Percentiles rank a stretch among this genome's conserved stretches.
These are phyloP conservation scores for Rhodofomes roseus DNA, from an alignment of 1,284 basidiomycete genomes.

Conservation along the genomic window DNA sequence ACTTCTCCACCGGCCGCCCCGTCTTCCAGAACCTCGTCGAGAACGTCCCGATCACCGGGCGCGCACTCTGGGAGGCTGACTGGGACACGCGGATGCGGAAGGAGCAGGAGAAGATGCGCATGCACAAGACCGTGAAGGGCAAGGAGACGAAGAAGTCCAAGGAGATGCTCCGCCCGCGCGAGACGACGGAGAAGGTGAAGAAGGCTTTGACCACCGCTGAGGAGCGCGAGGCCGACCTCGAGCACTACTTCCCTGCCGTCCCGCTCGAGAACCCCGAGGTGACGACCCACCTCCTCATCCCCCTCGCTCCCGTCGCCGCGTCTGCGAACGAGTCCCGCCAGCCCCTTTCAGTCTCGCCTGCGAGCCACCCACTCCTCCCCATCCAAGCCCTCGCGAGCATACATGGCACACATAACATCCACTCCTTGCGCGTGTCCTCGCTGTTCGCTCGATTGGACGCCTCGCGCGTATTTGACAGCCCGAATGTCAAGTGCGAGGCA, in stretches of 20 bases:
- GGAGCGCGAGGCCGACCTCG: conserved; percentile 39
- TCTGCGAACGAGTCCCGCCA: conserved; percentile 44
- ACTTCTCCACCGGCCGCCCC: conserved; percentile 66
- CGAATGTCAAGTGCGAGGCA: conserved; percentile 52
- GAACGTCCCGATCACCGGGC: conserved; percentile 67
- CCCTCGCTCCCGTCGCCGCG: conserved; percentile 68
- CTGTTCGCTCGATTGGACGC: conserved; percentile 66
- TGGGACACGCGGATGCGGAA: conserved; percentile 53
- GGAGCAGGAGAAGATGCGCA: conserved; percentile 36
- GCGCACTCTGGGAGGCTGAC: conserved; percentile 69
- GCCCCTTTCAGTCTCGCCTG: conserved; percentile 26
- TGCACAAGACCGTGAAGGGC: conserved; percentile 23
- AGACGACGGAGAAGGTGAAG: conserved; percentile 13
- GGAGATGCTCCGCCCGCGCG: conserved; percentile 25
- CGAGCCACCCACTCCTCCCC: conserved; percentile 46
- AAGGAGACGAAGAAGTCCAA: conserved; percentile 24
- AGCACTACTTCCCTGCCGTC: conserved; percentile 55
- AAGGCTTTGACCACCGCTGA: conserved; percentile 9
- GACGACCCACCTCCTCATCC: conserved; percentile 65
- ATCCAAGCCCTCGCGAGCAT: conserved; percentile 47
- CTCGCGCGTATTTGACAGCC: conserved; percentile 58
- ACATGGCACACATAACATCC: conserved; percentile 49
- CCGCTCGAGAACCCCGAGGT: conserved; percentile 34
- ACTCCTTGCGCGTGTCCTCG: conserved; percentile 61
- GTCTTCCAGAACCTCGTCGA: conserved; percentile 74